These are phyloP conservation scores for Metschnikowia kunwiensis DNA, from an alignment of 805 yeast genomes.

Conservation along the genomic window DNA sequence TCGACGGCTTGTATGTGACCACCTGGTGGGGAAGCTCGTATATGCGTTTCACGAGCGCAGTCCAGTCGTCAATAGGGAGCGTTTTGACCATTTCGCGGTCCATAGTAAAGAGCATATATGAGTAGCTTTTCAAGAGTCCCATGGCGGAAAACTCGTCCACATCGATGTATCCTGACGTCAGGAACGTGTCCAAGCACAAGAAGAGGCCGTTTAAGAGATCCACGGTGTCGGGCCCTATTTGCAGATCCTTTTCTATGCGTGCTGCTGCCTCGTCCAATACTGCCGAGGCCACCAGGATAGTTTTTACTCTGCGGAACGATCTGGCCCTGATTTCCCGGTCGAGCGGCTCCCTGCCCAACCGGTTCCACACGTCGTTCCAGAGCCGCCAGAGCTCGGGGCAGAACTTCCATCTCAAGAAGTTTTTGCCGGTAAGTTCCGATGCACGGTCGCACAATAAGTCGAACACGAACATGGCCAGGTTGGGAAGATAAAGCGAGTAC, in stretches of 20 bases:
- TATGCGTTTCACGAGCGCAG: constrained; percentile 22
- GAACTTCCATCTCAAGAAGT: constrained; percentile 42
- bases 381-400: constrained; percentile 49
- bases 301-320: constrained; percentile 35
- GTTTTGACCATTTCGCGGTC: background rate
- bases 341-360: constrained; percentile 22
- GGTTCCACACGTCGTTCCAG: constrained; percentile 40
- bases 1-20: constrained; percentile 25
- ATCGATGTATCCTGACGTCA: constrained; percentile 26
- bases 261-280: constrained; percentile 11
- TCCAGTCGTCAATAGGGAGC: constrained; percentile 22
- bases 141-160: constrained; percentile 32
- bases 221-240: background rate
- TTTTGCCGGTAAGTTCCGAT: constrained; percentile 43
- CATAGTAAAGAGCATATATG: constrained; percentile 4
- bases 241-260: background rate
- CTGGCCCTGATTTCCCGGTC: constrained; percentile 33
- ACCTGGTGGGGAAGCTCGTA: constrained; percentile 24
- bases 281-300: constrained; percentile 17
- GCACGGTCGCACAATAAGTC: constrained; percentile 61
- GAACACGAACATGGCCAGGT: constrained; percentile 49
- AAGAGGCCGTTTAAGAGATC: constrained; percentile 15
- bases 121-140: constrained; percentile 24
- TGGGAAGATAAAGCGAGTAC: constrained; percentile 49
- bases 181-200: constrained; percentile 20